Evolutionary conservation across 2,329 filamentous ascomycete genomes (phyloP).

Genomic region (Akanthomyces dipterigenus): DNA sequence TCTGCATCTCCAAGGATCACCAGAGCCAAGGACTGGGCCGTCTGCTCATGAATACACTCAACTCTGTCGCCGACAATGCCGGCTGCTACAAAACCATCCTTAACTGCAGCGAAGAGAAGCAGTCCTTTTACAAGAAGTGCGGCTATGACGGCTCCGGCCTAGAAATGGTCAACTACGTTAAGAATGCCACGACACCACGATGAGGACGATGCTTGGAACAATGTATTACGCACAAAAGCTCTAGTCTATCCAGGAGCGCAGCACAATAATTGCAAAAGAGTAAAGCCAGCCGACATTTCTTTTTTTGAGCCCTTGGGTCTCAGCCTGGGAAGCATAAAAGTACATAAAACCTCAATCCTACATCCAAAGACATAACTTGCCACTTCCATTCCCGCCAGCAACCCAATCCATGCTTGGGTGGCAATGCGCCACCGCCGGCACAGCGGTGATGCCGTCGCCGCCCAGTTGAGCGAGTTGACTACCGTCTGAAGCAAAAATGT

Average conservation of each 20-base stretch:
- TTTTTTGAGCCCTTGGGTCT: not conserved
- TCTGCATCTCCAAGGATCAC: conserved; percentile 70
- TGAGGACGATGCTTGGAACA: not conserved
- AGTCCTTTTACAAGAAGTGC: conserved; percentile 60
- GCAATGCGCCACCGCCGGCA: conserved; percentile 87
- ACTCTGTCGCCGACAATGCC: conserved; percentile 63
- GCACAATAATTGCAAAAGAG: not conserved
- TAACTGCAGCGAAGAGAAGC: conserved; percentile 71
- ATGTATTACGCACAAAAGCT: not conserved
- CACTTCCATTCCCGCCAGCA: conserved; percentile 82
- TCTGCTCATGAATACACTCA: conserved; percentile 69
- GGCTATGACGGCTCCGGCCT: conserved; percentile 16
- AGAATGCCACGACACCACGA: not conserved
- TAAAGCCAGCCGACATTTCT: not conserved
- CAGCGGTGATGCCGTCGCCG: conserved; percentile 86
- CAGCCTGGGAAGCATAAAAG: not conserved
- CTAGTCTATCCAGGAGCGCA: not conserved
- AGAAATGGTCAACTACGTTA: conserved; percentile 13
- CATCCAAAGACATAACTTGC: conserved; percentile 89
- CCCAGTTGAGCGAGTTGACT: conserved; percentile 83
- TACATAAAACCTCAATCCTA: conserved; percentile 28
- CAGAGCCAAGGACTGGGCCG: conserved; percentile 76
- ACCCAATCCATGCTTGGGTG: conserved; percentile 88
- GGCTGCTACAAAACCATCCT: conserved; percentile 76
- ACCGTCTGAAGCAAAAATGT: conserved; percentile 76